Evolutionary conservation across 129 eudicot species (phyloP), one percentile per base, ranked within the genome.

Genomic region (Flaveria linearis): DNA sequence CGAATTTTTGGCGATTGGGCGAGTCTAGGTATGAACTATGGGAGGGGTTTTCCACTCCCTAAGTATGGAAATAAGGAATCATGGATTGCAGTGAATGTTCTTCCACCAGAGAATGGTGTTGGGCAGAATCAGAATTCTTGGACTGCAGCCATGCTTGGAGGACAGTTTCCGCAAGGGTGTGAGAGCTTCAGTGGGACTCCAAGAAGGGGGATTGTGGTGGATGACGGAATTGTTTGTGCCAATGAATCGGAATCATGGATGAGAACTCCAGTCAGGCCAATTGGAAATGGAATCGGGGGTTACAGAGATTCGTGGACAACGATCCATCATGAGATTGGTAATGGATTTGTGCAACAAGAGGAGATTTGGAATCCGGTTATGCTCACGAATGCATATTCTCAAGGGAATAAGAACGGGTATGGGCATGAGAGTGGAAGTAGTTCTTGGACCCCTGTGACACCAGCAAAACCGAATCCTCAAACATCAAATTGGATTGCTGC

Each of bases 371-470:
- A 75, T 75, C 71, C 72, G 47, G 39, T 33, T 3, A 26, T 61
- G 45, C 78, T 39, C 17, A 64, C 69, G 5, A 64, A 64, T 64
- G n/a, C 47, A 9, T 64, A 64, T 64, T 64, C 69, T 9, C 23
- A 22, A 64, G 69, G 47, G 69, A 63, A 60, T 25, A 25, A 4
- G 39, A 23, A 72, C n/a, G 81, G 69, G 30, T 25, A 56, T 57
- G 71, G 41, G 41, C 41, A 36, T 36, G 41, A 52, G 39, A 78
- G 74, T 47, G 81, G 68, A 64, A 76, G 81, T 71, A 75, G 66
- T 76, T 55, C 84, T 57, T 85, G 88, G 91, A 50, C 85, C 30
- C 78, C 87, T 1, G n/a, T 62, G 4, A 78, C 91, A 14, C 87
- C 91, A 22, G 77, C 71, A 16, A 84, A 78, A 68, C 84, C 80